Evolutionary conservation across 106 monocot genomes (phyloP).

Genomic region (Phalaenopsis aphrodite): DNA sequence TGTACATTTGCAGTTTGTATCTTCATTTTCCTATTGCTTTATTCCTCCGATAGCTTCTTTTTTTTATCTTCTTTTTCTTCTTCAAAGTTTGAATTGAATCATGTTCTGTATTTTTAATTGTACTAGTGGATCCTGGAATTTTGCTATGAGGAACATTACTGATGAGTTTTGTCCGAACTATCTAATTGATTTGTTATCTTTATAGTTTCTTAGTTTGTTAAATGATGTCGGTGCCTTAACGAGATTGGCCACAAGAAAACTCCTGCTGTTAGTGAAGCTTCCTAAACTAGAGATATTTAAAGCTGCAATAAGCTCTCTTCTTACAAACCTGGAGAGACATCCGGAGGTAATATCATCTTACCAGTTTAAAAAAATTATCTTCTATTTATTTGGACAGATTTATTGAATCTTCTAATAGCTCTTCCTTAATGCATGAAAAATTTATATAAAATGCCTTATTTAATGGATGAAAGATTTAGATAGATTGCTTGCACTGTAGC

Average conservation of each 20-base stretch:
- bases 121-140: not conserved
- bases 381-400: not conserved
- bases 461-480: no score
- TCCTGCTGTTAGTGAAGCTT: conserved; percentile 34
- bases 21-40: not conserved
- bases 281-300: conserved; percentile 42
- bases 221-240: conserved; percentile 38
- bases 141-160: not conserved
- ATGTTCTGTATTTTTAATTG: not conserved
- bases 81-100: not conserved
- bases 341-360: conserved; percentile 35
- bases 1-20: not conserved
- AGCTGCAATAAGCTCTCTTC: conserved; percentile 30
- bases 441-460: no score
- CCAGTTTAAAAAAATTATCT: not conserved
- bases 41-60: not conserved
- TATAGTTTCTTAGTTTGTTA: conserved; percentile 65
- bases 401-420: not conserved
- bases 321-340: conserved; percentile 45
- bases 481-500: not conserved
- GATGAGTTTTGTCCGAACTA: not conserved
- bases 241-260: conserved; percentile 47
- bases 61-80: not conserved
- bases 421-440: no score
- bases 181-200: conserved; percentile 7